These are phyloP conservation scores for Starmerella floricola DNA, from an alignment of 805 yeast species.

Conservation along the genomic window DNA sequence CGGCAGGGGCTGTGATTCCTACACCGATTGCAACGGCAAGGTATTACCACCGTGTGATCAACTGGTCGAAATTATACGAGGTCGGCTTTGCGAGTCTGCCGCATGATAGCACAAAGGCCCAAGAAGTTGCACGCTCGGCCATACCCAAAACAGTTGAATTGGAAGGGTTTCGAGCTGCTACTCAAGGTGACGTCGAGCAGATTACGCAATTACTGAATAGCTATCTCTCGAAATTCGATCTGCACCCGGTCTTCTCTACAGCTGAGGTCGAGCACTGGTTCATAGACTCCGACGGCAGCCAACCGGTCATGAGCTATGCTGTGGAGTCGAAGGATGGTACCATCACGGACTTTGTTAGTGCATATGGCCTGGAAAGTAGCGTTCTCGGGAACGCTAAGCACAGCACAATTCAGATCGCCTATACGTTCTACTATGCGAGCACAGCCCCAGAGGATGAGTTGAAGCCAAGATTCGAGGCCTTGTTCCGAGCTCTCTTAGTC, in stretches of 20 bases:
- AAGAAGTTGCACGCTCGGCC: slow-evolving; percentile 51
- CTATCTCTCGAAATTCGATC: slow-evolving; percentile 59
- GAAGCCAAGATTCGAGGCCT: slow-evolving; percentile 44
- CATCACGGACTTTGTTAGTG: slow-evolving; percentile 81
- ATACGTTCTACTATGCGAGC: slow-evolving; percentile 79
- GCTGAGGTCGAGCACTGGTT: slow-evolving; percentile 77
- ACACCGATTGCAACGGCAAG: slow-evolving; percentile 83
- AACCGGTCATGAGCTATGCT: slow-evolving; percentile 49
- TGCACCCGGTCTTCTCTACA: slow-evolving; percentile 55
- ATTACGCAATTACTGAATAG: slow-evolving; percentile 46
- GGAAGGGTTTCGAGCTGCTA: slow-evolving; percentile 48
- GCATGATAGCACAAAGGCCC: slow-evolving; percentile 48
- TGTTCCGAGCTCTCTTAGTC: slow-evolving; percentile 66
- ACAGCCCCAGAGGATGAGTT: slow-evolving; percentile 41
- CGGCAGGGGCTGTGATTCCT: slow-evolving; percentile 85
- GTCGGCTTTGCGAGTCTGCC: slow-evolving; percentile 85
- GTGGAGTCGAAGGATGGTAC: slow-evolving; percentile 44
- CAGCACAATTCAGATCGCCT: slow-evolving; percentile 69
- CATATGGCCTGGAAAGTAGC: slow-evolving; percentile 77
- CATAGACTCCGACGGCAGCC: slow-evolving; percentile 25
- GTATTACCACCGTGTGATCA: slow-evolving; percentile 84
- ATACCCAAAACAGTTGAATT: slow-evolving; percentile 42
- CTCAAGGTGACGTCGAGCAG: slow-evolving; percentile 47
- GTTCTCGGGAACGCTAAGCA: slow-evolving; percentile 54
- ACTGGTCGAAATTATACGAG: slow-evolving; percentile 80